Evolutionary conservation across 2,329 filamentous ascomycete genomes (phyloP), one percentile per base, ranked within the genome.

Genomic region (Bipolaris victoriae): DNA sequence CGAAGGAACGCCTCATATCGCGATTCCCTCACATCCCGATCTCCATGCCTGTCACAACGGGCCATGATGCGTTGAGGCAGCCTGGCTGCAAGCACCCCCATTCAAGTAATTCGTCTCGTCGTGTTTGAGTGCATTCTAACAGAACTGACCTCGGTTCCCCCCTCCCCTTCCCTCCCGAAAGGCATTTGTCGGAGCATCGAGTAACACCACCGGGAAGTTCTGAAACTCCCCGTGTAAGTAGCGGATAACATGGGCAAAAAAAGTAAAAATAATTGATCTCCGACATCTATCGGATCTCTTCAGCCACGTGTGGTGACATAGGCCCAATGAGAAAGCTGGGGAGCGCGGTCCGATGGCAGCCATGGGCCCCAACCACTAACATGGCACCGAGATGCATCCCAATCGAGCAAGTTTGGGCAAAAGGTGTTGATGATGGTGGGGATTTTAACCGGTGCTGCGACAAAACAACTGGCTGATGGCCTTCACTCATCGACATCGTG

Each of bases 351-450:
- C 46, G 35, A 48, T 11, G 20, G 9, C 39, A 24, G 10, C 20
- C 18, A 22, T 40, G 18, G 33, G 31, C 9, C 13, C 5, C 45
- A 48, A 36, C 33, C 45, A 37, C 31, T 36, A 24, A 16, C 31
- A 48, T 35, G 6, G 6, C 18, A 37, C 33, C 18, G 26, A 41
- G n/a, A 31, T 9, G 11, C 36, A 24, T 49, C 52, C 45, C 24
- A 13, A 55, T 50, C 20, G 24, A 55, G 46, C 46, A 55, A 39
- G 20, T 55, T 31, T 24, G 18, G 7, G 39, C 24, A 49, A 26
- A 22, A 26, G 35, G 18, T 44, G 39, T 55, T 31, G 39, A 55
- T 24, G 31, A 35, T 41, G 26, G 52, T 55, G 46, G 46, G 48
- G 13, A 26, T n/a, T 39, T 31, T 50, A 43, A 6, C 52, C 46